Percentiles rank a stretch among this genome's conserved stretches.
Conservation (phyloP, 78 protist genomes). For the Ministeria vibrans region DNA sequence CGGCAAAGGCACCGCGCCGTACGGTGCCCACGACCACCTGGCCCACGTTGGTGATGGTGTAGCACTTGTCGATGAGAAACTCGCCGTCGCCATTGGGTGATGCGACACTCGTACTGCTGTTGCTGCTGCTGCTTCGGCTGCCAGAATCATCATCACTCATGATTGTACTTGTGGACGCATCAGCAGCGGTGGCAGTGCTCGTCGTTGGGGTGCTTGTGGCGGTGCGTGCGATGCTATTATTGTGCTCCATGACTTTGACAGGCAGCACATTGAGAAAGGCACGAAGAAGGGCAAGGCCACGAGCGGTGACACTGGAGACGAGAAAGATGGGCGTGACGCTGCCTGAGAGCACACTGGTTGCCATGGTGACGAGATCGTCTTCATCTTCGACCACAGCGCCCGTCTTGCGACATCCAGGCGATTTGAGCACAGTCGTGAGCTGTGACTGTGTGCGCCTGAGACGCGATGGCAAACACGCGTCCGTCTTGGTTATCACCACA, state of each 20-base stretch:
- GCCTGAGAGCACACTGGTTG: not conserved
- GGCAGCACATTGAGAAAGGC: not conserved
- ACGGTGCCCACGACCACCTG: not conserved
- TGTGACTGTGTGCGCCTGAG: not conserved
- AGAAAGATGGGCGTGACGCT: not conserved
- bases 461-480: slow-evolving; percentile 3
- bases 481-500: slow-evolving; percentile 83
- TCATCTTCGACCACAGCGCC: not conserved
- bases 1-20: not conserved
- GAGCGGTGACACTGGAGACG: not conserved
- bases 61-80: not conserved
- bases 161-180: no score
- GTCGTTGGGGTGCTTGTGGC: no score
- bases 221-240: not conserved
- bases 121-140: no score
- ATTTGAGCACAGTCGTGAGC: not conserved
- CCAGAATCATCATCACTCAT: no score
- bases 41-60: not conserved
- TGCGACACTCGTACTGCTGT: no score
- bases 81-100: no score
- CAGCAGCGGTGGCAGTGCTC: no score
- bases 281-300: not conserved
- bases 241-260: not conserved
- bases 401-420: not conserved
- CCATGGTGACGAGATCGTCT: not conserved